A percentile compares a stretch with the other conserved stretches of the same genome.
Conservation (phyloP, 2,329 filamentous ascomycete species). For the Verticillium klebahnii region DNA sequence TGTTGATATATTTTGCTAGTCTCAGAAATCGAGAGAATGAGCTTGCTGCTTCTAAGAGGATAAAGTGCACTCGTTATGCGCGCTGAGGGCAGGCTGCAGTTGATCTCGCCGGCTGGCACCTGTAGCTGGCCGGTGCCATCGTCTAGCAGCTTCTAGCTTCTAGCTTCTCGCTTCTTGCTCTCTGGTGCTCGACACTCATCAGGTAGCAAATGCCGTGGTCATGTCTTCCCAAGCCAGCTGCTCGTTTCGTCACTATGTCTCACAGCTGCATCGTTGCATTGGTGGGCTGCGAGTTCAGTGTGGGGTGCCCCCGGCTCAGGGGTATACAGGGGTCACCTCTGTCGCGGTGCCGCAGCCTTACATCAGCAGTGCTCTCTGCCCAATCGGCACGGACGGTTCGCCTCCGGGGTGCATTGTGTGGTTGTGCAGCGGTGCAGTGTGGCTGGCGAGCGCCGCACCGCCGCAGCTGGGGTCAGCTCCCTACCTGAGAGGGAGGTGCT, state of each 20-base stretch:
- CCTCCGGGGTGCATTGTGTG: neutral
- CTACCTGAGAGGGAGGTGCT: no score
- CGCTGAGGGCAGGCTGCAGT: no score
- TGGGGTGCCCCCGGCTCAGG: neutral
- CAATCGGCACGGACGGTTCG: neutral
- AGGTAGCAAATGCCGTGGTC: neutral
- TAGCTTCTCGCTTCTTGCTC: no score
- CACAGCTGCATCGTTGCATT: neutral
- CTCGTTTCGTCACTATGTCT: neutral
- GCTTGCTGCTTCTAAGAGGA: neutral
- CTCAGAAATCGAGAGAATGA: neutral
- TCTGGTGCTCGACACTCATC: no score
- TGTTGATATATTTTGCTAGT: neutral
- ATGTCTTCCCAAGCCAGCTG: neutral
- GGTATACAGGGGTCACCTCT: neutral
- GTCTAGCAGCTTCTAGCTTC: no score
- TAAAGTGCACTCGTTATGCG: neutral
- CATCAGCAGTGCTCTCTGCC: neutral
- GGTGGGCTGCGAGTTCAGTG: neutral
- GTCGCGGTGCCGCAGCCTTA: neutral
- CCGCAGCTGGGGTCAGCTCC: neutral
- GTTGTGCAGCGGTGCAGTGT: neutral
- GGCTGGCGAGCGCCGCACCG: neutral
- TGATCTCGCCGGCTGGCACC: no score
- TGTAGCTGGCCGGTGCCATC: no score